phyloP scores from a whole-genome alignment of 139 green algal species.

The Chlorella sorokiniana region DNA sequence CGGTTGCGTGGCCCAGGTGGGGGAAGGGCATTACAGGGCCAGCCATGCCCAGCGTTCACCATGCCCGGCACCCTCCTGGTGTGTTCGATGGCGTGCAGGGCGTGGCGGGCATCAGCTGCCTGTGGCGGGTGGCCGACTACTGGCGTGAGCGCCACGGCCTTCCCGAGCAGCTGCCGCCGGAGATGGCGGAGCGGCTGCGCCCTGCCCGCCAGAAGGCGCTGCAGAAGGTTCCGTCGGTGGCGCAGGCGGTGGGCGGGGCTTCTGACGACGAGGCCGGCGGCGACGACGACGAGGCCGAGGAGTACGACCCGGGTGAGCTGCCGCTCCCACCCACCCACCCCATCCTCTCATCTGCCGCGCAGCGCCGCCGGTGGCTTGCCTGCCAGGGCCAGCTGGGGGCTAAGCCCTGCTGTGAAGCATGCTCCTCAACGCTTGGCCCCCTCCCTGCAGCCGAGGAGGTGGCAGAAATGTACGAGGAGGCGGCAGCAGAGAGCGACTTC shows the following conservation, averaged over 20 bases:
- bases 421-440: too few species aligned
- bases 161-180: conserved; percentile 25
- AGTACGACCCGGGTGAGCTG: conserved; percentile 7
- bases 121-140: conserved; percentile 41
- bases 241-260: background rate
- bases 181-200: conserved; percentile 39
- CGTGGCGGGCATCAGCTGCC: conserved; percentile 43
- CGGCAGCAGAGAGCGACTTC: conserved; percentile 5
- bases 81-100: conserved; percentile 10
- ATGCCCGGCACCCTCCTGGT: background rate
- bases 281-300: background rate
- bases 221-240: conserved; percentile 4
- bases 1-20: too few species aligned
- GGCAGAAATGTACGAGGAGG: background rate
- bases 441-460: background rate
- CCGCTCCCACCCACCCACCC: background rate
- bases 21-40: too few species aligned
- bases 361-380: too few species aligned
- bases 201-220: conserved; percentile 20
- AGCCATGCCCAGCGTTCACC: background rate
- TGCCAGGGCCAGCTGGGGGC: too few species aligned
- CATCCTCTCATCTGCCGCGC: too few species aligned
- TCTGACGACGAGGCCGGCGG: conserved; percentile 5
- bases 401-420: too few species aligned
- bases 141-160: conserved; percentile 29